Evolutionary conservation across 148 eudicot species (phyloP), one percentile per base, ranked within the genome.

Genomic region (Arbutus unedo): DNA sequence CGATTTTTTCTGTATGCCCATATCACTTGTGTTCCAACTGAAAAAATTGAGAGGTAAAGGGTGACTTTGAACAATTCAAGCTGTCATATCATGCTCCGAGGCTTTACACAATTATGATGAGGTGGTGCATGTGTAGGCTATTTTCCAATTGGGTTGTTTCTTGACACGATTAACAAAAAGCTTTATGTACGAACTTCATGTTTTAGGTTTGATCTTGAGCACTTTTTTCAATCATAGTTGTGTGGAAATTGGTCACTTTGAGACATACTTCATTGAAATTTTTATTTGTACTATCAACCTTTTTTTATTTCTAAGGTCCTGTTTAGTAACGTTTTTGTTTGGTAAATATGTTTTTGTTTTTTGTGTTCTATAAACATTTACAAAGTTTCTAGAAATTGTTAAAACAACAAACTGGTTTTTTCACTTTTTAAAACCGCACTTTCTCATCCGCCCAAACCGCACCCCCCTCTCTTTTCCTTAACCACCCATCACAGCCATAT

Each of bases 11-110:
- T 51, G 21, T 50, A 49, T 10, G 13, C 14, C 23, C 49, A 0
- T 51, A 15, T 74, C 77, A 74, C 77, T 47, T 49, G n/a, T 76
- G n/a, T 76, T 76, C 60, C 44, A 49, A 49, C 78, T 76, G 43
- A 76, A 45, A 51, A 38, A 53, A 23, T 8, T 10, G 2, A 51
- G 2, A 75, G 47, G 23, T 77, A 4, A 54, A 31, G 15, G 9
- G 14, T 51, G 51, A 49, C 18, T 54, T 14, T 77, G 45, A 77
- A 55, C 54, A 53, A 77, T 14, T 54, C 45, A 54, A 21, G 23
- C 64, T 54, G 23, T 6, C 79, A 25, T 6, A 6, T 21, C 49
- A 19, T 11, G 41, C 48, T 48, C 48, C 50, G 18, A 75, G 21
- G 6, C 8, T 75, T 1, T 4, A 48, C 8, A 6, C 50, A 43